Evolutionary conservation across 1,139 yeast species (phyloP).

Genomic region (Yamadazyma triangularis): DNA sequence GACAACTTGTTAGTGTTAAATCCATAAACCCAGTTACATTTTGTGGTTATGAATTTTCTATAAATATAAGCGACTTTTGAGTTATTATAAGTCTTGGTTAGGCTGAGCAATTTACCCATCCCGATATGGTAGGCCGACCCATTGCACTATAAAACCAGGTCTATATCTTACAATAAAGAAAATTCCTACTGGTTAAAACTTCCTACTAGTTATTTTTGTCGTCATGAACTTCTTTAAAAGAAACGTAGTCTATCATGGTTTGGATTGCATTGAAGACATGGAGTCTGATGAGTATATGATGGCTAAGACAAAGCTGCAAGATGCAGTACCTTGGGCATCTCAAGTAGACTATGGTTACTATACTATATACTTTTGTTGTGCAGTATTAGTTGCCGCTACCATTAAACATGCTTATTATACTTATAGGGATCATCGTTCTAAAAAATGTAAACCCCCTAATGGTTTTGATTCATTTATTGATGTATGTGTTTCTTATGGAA

Average conservation of each 20-base stretch:
- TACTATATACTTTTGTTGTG: slow-evolving; percentile 43
- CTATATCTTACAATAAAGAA: no score
- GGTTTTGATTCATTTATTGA: slow-evolving; percentile 18
- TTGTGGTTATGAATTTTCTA: no score
- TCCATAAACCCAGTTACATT: no score
- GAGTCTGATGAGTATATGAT: slow-evolving; percentile 22
- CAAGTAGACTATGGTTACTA: slow-evolving; percentile 41
- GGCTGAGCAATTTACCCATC: no score
- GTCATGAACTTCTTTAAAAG: slow-evolving; percentile 3
- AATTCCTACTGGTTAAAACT: no score
- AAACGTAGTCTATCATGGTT: slow-evolving; percentile 29
- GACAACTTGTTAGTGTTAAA: no score
- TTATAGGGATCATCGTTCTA: slow-evolving; percentile 29
- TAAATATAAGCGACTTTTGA: no score
- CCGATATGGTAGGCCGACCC: no score
- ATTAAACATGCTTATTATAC: slow-evolving; percentile 36
- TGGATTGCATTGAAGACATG: slow-evolving; percentile 44
- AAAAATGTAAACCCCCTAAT: slow-evolving; percentile 11
- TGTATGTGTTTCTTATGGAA: slow-evolving; percentile 33
- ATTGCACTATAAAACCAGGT: no score
- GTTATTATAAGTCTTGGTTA: no score
- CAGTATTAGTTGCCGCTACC: slow-evolving; percentile 31
- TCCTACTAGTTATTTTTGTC: no score
- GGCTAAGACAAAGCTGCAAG: slow-evolving; percentile 29
- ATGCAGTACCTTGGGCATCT: slow-evolving; percentile 32